Evolutionary conservation across 2,329 filamentous ascomycete genomes (phyloP).

Genomic region (Didymosphaeria variabile): DNA sequence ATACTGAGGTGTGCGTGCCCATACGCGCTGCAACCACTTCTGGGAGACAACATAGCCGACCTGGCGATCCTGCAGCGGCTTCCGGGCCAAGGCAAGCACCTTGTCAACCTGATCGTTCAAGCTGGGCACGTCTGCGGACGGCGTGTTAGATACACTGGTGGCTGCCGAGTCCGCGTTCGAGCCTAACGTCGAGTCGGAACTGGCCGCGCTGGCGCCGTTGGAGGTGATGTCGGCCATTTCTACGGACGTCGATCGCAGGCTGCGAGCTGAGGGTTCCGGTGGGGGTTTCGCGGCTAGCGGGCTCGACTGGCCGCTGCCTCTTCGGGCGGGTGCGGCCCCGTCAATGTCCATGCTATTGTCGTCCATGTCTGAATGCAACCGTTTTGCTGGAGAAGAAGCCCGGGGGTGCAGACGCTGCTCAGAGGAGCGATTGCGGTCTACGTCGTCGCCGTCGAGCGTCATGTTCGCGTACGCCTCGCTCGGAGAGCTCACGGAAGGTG

Average conservation of each 20-base stretch:
- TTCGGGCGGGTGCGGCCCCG: conserved; percentile 24
- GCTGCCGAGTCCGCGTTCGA: conserved; percentile 34
- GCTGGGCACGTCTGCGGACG: conserved; percentile 36
- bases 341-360: conserved; percentile 51
- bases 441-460: conserved; percentile 56
- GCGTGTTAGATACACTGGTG: conserved; percentile 32
- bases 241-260: conserved; percentile 51
- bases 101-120: conserved; percentile 76
- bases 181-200: conserved; percentile 40
- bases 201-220: conserved; percentile 33
- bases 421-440: conserved; percentile 33
- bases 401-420: conserved; percentile 45
- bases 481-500: conserved; percentile 56
- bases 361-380: conserved; percentile 64
- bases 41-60: conserved; percentile 80
- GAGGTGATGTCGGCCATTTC: conserved; percentile 54
- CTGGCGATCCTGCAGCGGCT: conserved; percentile 72
- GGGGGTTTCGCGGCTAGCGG: conserved; percentile 39
- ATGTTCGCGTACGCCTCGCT: conserved; percentile 63
- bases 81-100: conserved; percentile 69
- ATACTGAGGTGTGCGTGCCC: conserved; percentile 45
- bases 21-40: conserved; percentile 72
- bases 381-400: conserved; percentile 64
- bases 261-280: conserved; percentile 34
- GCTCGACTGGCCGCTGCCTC: conserved; percentile 36